phyloP scores from a whole-genome alignment of 2,329 filamentous ascomycete species.

The Chrysoporthe deuterocubensis region DNA sequence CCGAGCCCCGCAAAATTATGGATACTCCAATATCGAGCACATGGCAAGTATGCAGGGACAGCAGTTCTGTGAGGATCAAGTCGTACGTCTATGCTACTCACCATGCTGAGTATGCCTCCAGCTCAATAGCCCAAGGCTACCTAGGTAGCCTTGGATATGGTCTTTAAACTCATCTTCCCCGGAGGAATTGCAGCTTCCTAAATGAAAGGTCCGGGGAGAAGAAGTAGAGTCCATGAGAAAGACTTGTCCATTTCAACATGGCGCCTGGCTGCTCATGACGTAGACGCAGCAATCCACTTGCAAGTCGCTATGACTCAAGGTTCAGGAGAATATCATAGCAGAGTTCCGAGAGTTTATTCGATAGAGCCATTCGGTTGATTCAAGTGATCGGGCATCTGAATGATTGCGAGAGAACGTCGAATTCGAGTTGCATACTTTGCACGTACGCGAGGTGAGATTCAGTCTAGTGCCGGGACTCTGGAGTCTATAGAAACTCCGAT shows the following conservation, averaged over 20 bases:
- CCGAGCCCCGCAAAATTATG: constrained; percentile 1
- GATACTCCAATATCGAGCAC: constrained; percentile 7
- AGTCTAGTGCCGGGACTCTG: background rate
- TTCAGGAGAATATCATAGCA: background rate
- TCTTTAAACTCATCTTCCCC: background rate
- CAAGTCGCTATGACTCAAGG: background rate
- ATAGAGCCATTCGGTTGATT: background rate
- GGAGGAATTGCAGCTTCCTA: background rate
- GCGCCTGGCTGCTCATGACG: background rate
- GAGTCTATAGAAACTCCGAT: background rate
- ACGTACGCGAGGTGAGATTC: background rate
- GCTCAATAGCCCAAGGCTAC: background rate
- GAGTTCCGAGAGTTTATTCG: background rate
- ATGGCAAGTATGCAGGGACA: constrained; percentile 4
- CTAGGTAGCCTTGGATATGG: background rate
- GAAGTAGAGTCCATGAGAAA: background rate
- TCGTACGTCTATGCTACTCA: background rate
- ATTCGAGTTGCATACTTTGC: background rate
- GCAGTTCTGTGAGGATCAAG: background rate
- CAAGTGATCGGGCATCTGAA: background rate
- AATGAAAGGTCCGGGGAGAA: background rate
- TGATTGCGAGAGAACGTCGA: background rate
- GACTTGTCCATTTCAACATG: background rate
- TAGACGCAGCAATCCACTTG: background rate
- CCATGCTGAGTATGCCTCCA: background rate